A percentile compares a stretch with the other conserved stretches of the same genome.
Conservation (phyloP, 108 stramenopile species). For the Epithemia pelagica region DNA sequence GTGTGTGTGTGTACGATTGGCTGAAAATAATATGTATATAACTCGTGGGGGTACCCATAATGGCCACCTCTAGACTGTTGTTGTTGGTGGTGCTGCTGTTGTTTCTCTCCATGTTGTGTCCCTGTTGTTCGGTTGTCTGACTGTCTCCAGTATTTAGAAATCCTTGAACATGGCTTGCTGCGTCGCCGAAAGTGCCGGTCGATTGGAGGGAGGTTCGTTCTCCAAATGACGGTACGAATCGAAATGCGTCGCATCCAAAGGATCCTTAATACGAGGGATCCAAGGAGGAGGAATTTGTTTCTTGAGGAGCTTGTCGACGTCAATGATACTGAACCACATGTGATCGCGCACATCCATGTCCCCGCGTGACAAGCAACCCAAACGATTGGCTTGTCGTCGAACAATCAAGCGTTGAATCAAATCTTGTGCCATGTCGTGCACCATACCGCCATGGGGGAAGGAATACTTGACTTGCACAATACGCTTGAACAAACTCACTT, state of each 20-base stretch:
- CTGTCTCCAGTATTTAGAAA: too few relatives aligned
- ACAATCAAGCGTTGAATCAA: constrained; percentile 86
- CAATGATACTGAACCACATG: constrained; percentile 89
- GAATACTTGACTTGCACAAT: constrained; percentile 93
- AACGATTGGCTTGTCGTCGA: constrained; percentile 82
- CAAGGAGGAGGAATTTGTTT: constrained; percentile 93
- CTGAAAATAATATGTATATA: too few relatives aligned
- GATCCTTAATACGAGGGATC: constrained; percentile 89
- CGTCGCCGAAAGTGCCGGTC: constrained; percentile 51
- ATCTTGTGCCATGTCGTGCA: constrained; percentile 82
- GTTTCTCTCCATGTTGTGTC: too few relatives aligned
- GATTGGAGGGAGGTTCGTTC: constrained; percentile 74
- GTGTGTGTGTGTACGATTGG: too few relatives aligned
- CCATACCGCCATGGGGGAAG: constrained; percentile 80
- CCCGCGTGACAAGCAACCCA: constrained; percentile 80
- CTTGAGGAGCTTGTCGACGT: constrained; percentile 73
- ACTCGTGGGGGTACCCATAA: too few relatives aligned
- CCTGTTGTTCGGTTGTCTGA: too few relatives aligned
- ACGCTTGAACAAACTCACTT: constrained; percentile 92
- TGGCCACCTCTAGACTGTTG: too few relatives aligned
- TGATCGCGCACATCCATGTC: constrained; percentile 94
- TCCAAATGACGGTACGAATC: constrained; percentile 97
- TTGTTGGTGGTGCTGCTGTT: too few relatives aligned
- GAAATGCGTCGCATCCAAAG: constrained; percentile 93
- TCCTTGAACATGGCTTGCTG: constrained; percentile 78